Evolutionary conservation across 2,329 filamentous ascomycete species (phyloP).

Genomic region (Xylaria sp.): DNA sequence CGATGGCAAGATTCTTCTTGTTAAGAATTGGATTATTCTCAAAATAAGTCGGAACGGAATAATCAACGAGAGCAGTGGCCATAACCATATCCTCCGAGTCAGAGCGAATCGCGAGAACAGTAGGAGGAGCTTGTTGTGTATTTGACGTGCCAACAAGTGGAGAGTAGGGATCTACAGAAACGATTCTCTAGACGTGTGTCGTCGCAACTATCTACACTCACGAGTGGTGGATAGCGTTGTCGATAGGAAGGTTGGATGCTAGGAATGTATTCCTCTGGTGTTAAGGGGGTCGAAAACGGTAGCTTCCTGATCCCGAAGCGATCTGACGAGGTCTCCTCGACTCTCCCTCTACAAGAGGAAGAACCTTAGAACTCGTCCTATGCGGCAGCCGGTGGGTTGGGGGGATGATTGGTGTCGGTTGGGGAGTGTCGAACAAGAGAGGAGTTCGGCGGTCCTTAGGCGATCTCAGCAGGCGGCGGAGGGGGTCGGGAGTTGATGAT

Average conservation of each 20-base stretch:
- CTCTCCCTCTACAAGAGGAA: constrained; percentile 99
- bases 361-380: constrained; percentile 97
- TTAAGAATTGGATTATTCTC: constrained; percentile 57
- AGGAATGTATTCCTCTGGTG: constrained; percentile 54
- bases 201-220: constrained; percentile 23
- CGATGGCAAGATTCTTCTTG: constrained; percentile 53
- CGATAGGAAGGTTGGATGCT: constrained; percentile 37
- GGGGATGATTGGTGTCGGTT: constrained; percentile 65
- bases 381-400: constrained; percentile 94
- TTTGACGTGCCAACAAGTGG: constrained; percentile 33
- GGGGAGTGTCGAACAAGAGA: constrained; percentile 62
- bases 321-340: constrained; percentile 98
- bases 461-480: constrained; percentile 62
- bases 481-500: constrained; percentile 74
- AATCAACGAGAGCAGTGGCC: constrained; percentile 70
- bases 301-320: constrained; percentile 89
- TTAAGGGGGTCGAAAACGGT: constrained; percentile 97
- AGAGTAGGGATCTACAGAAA: constrained; percentile 39
- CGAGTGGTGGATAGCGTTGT: constrained; percentile 38
- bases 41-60: constrained; percentile 63
- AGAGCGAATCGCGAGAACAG: constrained; percentile 35
- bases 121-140: constrained; percentile 39
- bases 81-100: constrained; percentile 70
- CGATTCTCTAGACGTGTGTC: constrained; percentile 29
- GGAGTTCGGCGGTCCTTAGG: constrained; percentile 61